Evolutionary conservation across 2,329 filamentous ascomycete species (phyloP), one percentile per base, ranked within the genome.

Genomic region (Biscogniauxia sp.): DNA sequence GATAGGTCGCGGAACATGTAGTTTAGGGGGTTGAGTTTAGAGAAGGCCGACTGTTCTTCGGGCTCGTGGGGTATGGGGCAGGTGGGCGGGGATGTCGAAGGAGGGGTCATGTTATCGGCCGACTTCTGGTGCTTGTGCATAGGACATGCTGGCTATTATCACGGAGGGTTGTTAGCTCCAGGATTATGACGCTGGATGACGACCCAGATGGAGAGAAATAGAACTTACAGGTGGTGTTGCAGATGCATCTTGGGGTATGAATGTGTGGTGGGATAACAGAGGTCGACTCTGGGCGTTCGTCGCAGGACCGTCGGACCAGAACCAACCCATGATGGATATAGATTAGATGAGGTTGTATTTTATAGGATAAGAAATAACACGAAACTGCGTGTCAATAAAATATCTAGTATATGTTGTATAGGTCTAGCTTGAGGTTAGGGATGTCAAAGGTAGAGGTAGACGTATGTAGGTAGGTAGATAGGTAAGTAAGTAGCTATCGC

Each of bases 1-100:
- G 93, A 94, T 53, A 98, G 82, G 63, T 89, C 86, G 50, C 85
- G 82, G 75, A 96, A 96, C 94, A 99, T 99, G 82, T 94, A 97
- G 80, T 99, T 99, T 57, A 99, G 83, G 5, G 84, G 84, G 70
- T 87, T 87, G 57, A 87, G 77, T 69, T 82, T 83, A 2, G 84
- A 85, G 9, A 87, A 73, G 20, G 82, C 72, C 1, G 82, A 83
- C 61, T 77, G 76, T 49, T 76, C 69, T 63, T 79, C 71, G 26
- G 71, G 37, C 11, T 70, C 60, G 6, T 32, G 28, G 6, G 28
- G 28, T 32, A 32, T 32, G 28, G 28, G 28, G 11, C 28, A 32
- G 11, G 3, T 13, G 28, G 28, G 28, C 28, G 28, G 11, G 28
- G 28, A 3, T 9, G 7, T 32, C 13, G 73, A 72, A 3, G 68